These are phyloP conservation scores for Claviceps spartinae DNA, from an alignment of 2,329 filamentous ascomycete genomes.

Conservation along the genomic window DNA sequence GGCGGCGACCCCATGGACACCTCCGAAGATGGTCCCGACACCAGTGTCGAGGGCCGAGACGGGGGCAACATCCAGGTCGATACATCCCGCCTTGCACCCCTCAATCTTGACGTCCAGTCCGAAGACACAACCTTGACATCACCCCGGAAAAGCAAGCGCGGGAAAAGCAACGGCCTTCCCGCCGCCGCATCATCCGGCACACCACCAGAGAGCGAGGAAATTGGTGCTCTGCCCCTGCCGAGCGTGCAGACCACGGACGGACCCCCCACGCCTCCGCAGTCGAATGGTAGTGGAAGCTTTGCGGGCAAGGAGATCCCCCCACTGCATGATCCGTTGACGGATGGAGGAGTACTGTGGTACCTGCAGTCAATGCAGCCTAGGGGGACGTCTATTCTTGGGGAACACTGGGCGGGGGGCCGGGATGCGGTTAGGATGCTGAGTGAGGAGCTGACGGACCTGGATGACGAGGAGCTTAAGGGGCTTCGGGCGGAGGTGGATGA, in stretches of 20 bases:
- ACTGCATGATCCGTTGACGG: constrained; percentile 38
- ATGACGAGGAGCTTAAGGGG: constrained; percentile 76
- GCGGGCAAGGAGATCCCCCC: constrained; percentile 25
- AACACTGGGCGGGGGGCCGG: constrained; percentile 49
- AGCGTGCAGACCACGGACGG: constrained; percentile 16
- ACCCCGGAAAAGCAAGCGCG: constrained; percentile 13
- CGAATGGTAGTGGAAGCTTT: constrained; percentile 45
- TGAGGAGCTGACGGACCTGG: constrained; percentile 81
- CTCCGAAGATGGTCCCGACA: constrained; percentile 22
- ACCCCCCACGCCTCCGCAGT: constrained; percentile 55
- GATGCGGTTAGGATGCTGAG: constrained; percentile 57
- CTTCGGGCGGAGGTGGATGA: constrained; percentile 43
- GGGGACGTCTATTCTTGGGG: constrained; percentile 68
- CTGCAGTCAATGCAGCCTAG: constrained; percentile 64
- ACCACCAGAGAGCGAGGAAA: constrained; percentile 35
- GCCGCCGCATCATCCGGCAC: constrained; percentile 21
- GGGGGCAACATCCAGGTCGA: constrained; percentile 34
- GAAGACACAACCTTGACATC: constrained; percentile 7
- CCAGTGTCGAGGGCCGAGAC: constrained; percentile 13
- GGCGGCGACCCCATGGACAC: constrained; percentile 22
- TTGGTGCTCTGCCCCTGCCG: constrained; percentile 18
- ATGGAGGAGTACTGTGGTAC: constrained; percentile 82
- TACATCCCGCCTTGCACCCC: constrained; percentile 23
- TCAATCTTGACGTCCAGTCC: constrained; percentile 11
- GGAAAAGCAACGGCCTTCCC: constrained; percentile 11